Evolutionary conservation across 106 monocot genomes (phyloP).

Genomic region (Phalaenopsis aphrodite): DNA sequence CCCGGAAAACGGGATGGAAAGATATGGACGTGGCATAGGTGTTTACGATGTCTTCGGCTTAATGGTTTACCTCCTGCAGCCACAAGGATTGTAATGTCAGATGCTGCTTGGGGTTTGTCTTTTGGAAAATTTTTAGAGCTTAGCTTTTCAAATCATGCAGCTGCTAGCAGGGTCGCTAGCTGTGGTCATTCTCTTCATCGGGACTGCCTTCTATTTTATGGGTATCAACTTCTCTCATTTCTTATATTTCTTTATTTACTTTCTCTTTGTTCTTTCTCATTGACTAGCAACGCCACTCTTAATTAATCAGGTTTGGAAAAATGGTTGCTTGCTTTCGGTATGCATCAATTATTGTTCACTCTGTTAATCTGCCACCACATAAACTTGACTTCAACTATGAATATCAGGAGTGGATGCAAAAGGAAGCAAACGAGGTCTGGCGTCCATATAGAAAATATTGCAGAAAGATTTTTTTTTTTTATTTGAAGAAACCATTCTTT

Average conservation of each 20-base stretch:
- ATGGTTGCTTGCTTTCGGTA: conserved; percentile 97
- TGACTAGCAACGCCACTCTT: conserved; percentile 10
- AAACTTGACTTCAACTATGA: conserved; percentile 61
- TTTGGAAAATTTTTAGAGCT: conserved; percentile 86
- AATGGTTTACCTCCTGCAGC: conserved; percentile 66
- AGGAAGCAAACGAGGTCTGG: conserved; percentile 76
- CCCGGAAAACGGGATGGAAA: conserved; percentile 64
- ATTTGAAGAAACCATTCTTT: not conserved
- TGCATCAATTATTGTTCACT: conserved; percentile 72
- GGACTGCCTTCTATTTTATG: conserved; percentile 95
- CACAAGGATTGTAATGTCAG: conserved; percentile 68
- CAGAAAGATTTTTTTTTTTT: not conserved
- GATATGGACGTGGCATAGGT: conserved; percentile 88
- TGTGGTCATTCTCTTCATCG: conserved; percentile 97
- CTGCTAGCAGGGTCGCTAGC: conserved; percentile 90
- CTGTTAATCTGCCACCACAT: conserved; percentile 74
- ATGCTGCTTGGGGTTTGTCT: conserved; percentile 79
- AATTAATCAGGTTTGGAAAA: conserved; percentile 56
- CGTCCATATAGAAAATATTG: not conserved
- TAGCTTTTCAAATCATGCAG: conserved; percentile 89
- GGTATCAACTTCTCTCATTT: conserved; percentile 37
- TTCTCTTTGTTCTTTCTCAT: not conserved
- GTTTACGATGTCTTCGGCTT: conserved; percentile 44
- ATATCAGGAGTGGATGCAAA: conserved; percentile 63
- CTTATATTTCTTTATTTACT: not conserved